A percentile compares a stretch with the other conserved stretches of the same genome.
These are phyloP conservation scores for Diversispora epigaea DNA, from an alignment of 192 early-diverging fungal genomes.

Conservation along the genomic window DNA sequence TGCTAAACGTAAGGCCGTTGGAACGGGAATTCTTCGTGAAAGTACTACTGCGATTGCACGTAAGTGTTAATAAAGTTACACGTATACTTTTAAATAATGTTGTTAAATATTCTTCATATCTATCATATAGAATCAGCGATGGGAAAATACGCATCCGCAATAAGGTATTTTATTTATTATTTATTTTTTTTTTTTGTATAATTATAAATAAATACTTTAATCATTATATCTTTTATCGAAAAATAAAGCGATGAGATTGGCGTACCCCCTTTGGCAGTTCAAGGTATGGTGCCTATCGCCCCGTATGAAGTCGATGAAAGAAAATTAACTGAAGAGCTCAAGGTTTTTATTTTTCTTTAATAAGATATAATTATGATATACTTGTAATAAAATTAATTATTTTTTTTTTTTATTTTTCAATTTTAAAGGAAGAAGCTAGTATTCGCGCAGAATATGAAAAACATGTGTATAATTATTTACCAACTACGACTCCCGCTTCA, in stretches of 20 bases:
- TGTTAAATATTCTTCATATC: too few species aligned
- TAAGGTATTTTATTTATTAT: too few species aligned
- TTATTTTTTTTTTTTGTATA: too few species aligned
- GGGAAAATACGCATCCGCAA: too few species aligned
- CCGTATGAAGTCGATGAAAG: neutral
- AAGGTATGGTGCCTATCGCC: neutral
- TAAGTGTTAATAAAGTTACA: too few species aligned
- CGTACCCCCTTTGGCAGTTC: neutral
- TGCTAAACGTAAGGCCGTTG: too few species aligned
- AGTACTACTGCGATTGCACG: too few species aligned
- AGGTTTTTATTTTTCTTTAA: neutral
- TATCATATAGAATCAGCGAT: too few species aligned
- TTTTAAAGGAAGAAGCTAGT: neutral
- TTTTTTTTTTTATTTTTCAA: neutral
- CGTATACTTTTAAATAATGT: too few species aligned
- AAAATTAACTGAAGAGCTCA: conserved; percentile 14
- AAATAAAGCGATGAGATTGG: conserved; percentile 7
- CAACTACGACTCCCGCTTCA: neutral
- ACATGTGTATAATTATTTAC: neutral
- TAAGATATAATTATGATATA: neutral
- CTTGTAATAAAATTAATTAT: neutral
- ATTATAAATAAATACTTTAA: too few species aligned
- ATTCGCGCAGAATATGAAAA: neutral
- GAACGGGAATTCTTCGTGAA: too few species aligned
- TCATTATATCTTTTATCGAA: too few species aligned